Conservation (phyloP, 768 basidiomycete species). For the Mycena capillaripes region DNA sequence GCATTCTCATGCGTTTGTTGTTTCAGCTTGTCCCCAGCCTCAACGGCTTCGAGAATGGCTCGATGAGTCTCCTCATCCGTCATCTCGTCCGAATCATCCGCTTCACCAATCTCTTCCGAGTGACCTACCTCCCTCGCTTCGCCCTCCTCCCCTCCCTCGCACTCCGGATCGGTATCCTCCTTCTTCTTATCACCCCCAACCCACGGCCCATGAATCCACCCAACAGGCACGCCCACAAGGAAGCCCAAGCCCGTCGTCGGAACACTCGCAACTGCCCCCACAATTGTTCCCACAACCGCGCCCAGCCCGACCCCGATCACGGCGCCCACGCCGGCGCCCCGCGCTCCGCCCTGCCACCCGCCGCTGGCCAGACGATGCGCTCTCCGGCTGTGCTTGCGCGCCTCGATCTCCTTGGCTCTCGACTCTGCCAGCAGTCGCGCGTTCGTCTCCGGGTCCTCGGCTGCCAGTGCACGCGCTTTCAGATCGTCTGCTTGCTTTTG, state of each 20-base stretch:
- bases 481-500: constrained; percentile 24
- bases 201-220: constrained; percentile 31
- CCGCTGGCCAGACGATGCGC: constrained; percentile 27
- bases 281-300: constrained; percentile 23
- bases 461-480: constrained; percentile 13
- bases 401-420: constrained; percentile 20
- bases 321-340: constrained; percentile 12
- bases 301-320: constrained; percentile 18
- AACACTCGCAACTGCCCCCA: constrained; percentile 25
- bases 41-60: constrained; percentile 23
- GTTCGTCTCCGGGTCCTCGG: constrained; percentile 19
- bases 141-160: constrained; percentile 13
- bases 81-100: constrained; percentile 17
- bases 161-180: background rate
- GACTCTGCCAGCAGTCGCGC: constrained; percentile 19
- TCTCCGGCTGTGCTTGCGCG: constrained; percentile 23
- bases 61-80: constrained; percentile 21
- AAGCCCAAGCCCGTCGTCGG: constrained; percentile 22
- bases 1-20: constrained; percentile 12
- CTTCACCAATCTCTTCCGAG: constrained; percentile 5
- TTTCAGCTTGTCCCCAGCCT: constrained; percentile 22
- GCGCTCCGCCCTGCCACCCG: constrained; percentile 21
- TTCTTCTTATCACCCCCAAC: constrained; percentile 1
- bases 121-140: constrained; percentile 12
- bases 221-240: constrained; percentile 24